Conservation (phyloP, 495 filamentous ascomycete genomes). For the Podospora pseudopauciseta region DNA sequence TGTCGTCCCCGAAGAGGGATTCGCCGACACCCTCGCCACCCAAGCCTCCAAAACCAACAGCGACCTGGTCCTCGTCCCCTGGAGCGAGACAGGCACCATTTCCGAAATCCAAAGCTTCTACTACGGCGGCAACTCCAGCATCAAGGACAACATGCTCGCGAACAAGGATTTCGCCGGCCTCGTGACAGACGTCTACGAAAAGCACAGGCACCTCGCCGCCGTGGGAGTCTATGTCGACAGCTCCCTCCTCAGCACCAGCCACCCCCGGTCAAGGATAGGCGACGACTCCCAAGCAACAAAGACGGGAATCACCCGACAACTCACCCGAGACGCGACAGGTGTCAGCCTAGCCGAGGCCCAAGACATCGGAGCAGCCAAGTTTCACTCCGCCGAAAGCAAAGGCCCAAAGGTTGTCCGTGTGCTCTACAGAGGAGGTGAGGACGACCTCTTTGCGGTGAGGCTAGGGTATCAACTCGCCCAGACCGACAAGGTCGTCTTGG, state of each 20-base stretch:
- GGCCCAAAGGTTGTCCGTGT: slow-evolving; percentile 57
- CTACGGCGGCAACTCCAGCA: slow-evolving; percentile 13
- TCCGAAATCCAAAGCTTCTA: slow-evolving; percentile 52
- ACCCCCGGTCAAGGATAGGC: not conserved
- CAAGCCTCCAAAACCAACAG: slow-evolving; percentile 62
- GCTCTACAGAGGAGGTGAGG: slow-evolving; percentile 73
- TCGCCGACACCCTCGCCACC: slow-evolving; percentile 65
- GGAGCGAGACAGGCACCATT: slow-evolving; percentile 74
- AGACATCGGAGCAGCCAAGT: slow-evolving; percentile 54
- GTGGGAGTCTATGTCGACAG: slow-evolving; percentile 54
- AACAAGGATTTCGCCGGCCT: slow-evolving; percentile 46
- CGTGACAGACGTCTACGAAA: slow-evolving; percentile 10
- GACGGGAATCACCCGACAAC: slow-evolving; percentile 46
- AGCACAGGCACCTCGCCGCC: slow-evolving; percentile 8
- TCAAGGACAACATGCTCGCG: slow-evolving; percentile 41
- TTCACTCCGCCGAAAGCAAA: slow-evolving; percentile 48
- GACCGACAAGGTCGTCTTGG: slow-evolving; percentile 66
- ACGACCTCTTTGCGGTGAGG: slow-evolving; percentile 72
- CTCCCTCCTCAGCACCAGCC: slow-evolving; percentile 49
- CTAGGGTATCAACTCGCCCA: slow-evolving; percentile 74
- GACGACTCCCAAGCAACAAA: slow-evolving; percentile 40
- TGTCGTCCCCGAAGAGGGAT: slow-evolving; percentile 69
- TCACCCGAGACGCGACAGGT: slow-evolving; percentile 18
- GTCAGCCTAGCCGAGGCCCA: slow-evolving; percentile 43
- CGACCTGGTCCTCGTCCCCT: slow-evolving; percentile 80